Evolutionary conservation across 352 stramenopile genomes (phyloP), one percentile per base, ranked within the genome.

Genomic region (Phytophthora pisi): DNA sequence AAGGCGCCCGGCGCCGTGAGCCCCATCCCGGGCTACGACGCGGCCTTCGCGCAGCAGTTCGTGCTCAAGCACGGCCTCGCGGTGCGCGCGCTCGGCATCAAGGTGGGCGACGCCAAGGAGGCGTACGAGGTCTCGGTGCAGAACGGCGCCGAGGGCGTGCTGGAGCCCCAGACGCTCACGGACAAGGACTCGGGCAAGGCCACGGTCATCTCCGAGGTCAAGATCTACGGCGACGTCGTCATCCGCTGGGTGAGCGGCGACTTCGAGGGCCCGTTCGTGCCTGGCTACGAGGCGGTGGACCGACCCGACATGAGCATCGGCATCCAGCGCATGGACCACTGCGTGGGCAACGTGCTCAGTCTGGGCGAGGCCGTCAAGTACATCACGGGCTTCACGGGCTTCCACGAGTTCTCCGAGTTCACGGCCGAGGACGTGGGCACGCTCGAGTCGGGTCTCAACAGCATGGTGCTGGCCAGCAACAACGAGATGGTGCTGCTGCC

Each of bases 371-470:
- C 88, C 0, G 81, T 95, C 34, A 73, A 93, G 66, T 91, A 97
- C 80, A 75, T 97, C 50, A 92, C 84, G 64, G 55, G 57, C 52
- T 92, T 91, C 53, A 84, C 84, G 8, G 92, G 86, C 15, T 98
- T 97, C 77, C 92, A 98, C 74, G 79, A 97, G 65, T 99, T 98
- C 74, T 88, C 93, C 30, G 95, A 98, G 85, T 99, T 99, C 67
- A 97, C 90, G 36, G 77, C 93, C 15, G 91, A 98, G 56, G 94
- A 99, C 62, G 91, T 99, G 11, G 96, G 96, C 47, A 99, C 96
- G 6, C 67, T 98, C 5, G 93, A 99, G 72, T 97, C 87, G 43
- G 95, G 96, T 2, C 82, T 99, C 3, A 99, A 99, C 78, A 97
- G 85, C 55, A 95, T 99, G 68, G 96, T 98, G 34, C 75, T 98